Conservation (phyloP, 2,329 filamentous ascomycete genomes). For the Penicillium sp. region DNA sequence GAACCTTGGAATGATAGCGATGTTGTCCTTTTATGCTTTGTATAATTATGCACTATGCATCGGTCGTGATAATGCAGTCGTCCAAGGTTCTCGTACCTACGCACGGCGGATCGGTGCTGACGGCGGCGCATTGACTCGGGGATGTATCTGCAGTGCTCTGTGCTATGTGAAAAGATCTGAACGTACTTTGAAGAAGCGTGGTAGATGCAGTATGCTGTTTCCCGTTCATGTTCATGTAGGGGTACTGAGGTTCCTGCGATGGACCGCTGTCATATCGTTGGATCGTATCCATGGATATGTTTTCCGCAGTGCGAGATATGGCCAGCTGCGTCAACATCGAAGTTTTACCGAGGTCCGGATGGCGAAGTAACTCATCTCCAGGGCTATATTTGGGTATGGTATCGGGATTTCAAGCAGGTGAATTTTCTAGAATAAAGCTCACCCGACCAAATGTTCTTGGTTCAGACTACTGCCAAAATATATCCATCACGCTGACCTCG, state of each 20-base stretch:
- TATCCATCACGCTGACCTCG: no score
- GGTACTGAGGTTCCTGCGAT: conserved; percentile 9
- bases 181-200: conserved; percentile 4
- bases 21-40: background rate
- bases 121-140: conserved; percentile 5
- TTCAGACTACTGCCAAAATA: no score
- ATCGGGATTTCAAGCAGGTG: no score
- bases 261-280: background rate
- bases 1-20: background rate
- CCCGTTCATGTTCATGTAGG: conserved; percentile 10
- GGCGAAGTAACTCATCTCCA: no score
- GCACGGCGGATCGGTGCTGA: conserved; percentile 11
- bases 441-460: no score
- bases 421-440: no score
- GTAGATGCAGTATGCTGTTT: conserved; percentile 14
- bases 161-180: conserved; percentile 7
- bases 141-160: conserved; percentile 10
- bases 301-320: background rate
- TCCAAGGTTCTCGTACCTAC: background rate
- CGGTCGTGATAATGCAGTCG: conserved; percentile 2
- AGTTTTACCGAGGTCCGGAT: no score
- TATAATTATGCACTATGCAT: conserved; percentile 1
- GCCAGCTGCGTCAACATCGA: no score
- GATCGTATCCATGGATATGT: background rate
- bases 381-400: no score